These are phyloP conservation scores for Breynia disticha DNA, from an alignment of 441 rosid genomes.

Conservation along the genomic window DNA sequence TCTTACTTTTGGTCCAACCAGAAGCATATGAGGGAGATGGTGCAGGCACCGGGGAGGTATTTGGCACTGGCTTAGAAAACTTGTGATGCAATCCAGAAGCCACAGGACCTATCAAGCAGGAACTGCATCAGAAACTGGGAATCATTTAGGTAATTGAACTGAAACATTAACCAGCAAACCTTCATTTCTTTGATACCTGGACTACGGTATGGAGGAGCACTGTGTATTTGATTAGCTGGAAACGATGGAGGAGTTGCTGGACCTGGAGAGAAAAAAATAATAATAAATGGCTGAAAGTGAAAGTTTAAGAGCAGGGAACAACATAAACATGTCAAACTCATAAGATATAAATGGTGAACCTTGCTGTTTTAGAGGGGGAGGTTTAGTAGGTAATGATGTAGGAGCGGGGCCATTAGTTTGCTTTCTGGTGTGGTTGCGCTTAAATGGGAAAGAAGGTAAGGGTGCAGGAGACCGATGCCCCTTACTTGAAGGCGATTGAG, in stretches of 20 bases:
- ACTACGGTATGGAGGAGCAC: constrained; percentile 40
- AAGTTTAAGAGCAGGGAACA: not conserved
- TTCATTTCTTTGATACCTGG: constrained; percentile 31
- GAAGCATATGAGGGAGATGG: constrained; percentile 38
- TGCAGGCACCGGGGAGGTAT: constrained; percentile 25
- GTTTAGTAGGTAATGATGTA: constrained; percentile 24
- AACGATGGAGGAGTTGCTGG: constrained; percentile 32
- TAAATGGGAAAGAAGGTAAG: constrained; percentile 37
- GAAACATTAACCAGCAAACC: constrained; percentile 7
- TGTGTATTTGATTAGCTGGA: constrained; percentile 26
- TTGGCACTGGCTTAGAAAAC: constrained; percentile 26
- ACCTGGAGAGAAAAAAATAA: constrained; percentile 30
- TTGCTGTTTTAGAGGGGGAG: constrained; percentile 37
- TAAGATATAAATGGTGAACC: constrained; percentile 25
- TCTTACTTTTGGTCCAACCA: constrained; percentile 36
- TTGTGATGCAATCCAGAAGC: constrained; percentile 26
- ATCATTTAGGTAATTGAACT: not conserved
- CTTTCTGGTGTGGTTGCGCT: constrained; percentile 31
- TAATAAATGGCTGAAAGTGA: not conserved
- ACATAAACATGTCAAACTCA: constrained; percentile 3
- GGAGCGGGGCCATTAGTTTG: constrained; percentile 30
- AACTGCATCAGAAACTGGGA: constrained; percentile 13
- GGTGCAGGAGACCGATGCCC: constrained; percentile 24
- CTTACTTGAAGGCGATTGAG: too few species aligned
- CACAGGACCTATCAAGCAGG: constrained; percentile 23